Percentiles rank a stretch among this genome's conserved stretches.
phyloP scores from a whole-genome alignment of 441 rosid species.

The Pelargonium fulgidum region DNA sequence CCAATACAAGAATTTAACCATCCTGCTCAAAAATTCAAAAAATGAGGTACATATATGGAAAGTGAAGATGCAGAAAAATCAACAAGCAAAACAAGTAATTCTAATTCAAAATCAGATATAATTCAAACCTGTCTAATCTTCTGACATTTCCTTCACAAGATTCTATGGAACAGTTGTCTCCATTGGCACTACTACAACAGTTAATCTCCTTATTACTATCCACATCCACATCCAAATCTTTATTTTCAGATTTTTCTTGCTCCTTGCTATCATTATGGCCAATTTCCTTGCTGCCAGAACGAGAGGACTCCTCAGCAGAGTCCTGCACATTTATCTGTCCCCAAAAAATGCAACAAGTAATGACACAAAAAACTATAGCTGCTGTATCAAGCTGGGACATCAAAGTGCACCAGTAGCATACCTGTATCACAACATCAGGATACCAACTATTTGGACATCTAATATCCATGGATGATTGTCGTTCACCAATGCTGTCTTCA shows the following conservation, averaged over 20 bases:
- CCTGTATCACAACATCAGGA: conserved; percentile 70
- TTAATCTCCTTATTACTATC: conserved; percentile 8
- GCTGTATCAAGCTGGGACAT: conserved; percentile 16
- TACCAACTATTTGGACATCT: conserved; percentile 35
- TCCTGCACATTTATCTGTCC: conserved; percentile 47
- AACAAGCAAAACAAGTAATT: not conserved
- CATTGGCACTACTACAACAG: conserved; percentile 23
- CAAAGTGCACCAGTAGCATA: conserved; percentile 20
- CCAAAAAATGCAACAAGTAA: conserved; percentile 22
- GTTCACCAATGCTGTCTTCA: conserved; percentile 38
- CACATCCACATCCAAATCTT: conserved; percentile 16
- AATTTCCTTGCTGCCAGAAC: conserved; percentile 25
- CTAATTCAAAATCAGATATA: conserved; percentile 4
- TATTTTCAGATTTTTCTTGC: conserved; percentile 22
- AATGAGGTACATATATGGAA: not conserved
- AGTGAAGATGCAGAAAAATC: not conserved
- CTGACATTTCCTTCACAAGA: conserved; percentile 21
- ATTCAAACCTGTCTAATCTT: conserved; percentile 29
- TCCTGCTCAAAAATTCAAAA: not conserved
- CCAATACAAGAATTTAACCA: not conserved
- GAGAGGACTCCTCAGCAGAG: conserved; percentile 31
- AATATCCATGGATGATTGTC: conserved; percentile 43
- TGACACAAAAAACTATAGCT: conserved; percentile 9
- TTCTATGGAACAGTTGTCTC: conserved; percentile 27
- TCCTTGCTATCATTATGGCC: conserved; percentile 19